Evolutionary conservation across 371 early-diverging fungal species (phyloP).

Genomic region (Mortierella sp.): DNA sequence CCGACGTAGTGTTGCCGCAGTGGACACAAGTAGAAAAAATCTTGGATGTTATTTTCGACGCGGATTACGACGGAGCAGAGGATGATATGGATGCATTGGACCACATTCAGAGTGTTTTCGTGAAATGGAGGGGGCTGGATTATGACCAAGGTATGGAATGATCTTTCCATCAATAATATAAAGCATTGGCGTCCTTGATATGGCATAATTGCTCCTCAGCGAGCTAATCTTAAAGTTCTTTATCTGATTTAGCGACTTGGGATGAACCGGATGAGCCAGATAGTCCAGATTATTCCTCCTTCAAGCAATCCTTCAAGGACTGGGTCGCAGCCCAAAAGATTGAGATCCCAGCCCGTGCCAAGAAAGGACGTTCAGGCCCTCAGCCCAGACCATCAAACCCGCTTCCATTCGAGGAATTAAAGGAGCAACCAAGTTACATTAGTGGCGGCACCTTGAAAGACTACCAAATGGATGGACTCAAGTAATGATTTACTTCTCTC

Average conservation of each 20-base stretch:
- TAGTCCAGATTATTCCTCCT: constrained; percentile 41
- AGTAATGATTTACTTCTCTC: constrained; percentile 60
- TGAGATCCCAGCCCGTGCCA: constrained; percentile 55
- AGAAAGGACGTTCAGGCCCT: constrained; percentile 55
- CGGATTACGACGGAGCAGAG: constrained; percentile 51
- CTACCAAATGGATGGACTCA: constrained; percentile 90
- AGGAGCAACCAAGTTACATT: constrained; percentile 75
- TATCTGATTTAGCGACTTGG: constrained; percentile 43
- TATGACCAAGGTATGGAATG: constrained; percentile 63
- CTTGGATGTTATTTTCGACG: constrained; percentile 57
- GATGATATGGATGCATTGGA: constrained; percentile 54
- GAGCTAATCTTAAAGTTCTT: not conserved
- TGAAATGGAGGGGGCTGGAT: constrained; percentile 59
- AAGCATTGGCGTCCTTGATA: not conserved
- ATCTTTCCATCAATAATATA: not conserved
- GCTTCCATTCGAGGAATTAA: constrained; percentile 61
- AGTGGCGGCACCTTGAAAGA: constrained; percentile 76
- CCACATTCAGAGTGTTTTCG: constrained; percentile 57
- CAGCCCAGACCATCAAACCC: constrained; percentile 51
- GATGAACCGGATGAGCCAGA: constrained; percentile 59
- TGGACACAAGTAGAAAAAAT: constrained; percentile 65
- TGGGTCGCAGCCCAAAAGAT: constrained; percentile 58
- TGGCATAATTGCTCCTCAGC: not conserved
- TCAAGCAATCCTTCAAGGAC: constrained; percentile 49
- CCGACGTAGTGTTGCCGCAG: constrained; percentile 52